Base-by-base conservation (phyloP, 2,329 filamentous ascomycete species). In the Aureobasidium sp. region DNA sequence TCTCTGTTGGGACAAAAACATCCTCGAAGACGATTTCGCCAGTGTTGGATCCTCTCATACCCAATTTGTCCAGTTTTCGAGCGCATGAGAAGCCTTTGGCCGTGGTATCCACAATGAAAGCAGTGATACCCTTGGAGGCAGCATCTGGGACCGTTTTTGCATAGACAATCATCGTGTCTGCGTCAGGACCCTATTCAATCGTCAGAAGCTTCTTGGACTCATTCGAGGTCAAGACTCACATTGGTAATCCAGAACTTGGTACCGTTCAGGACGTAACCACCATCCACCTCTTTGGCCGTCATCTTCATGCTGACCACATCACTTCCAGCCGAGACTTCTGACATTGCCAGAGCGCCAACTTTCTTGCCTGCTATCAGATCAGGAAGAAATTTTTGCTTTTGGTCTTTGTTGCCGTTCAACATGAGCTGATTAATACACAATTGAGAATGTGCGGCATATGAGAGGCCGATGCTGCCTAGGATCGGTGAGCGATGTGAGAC, bases 231-330 rank as follows among this genome's bases (percentile, higher is more conserved):
- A 42, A 3, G 16, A 62, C 69, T 38, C 60, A 79, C 88, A 70
- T 98, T 98, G 57, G 91, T 98, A 67, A 98, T 98, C 91, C 91
- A 98, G 91, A 97, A 96, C 78, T 98, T 96, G 56, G 85, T 88
- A 27, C 90, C 91, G 64, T 90, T 89, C 53, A 98, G 74, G 17
- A 90, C 58, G 68, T 86, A 96, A 24, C 91, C 91, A 30, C 90
- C 90, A 62, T 93, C 86, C 10, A 88, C 86, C 58, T 80, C 77
- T 66, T 81, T 86, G 0, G 90, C 91, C 3, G 81, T 85, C 39
- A 85, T 94, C 68, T 90, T 88, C 91, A 97, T 97, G 70, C 86
- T 88, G 24, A 98, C 90, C 3, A 98, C 91, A 71, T 98, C 91
- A 61, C 85, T 90, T 12, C 91, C 91, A 1, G 91, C 85, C 6